A percentile compares a stretch with the other conserved stretches of the same genome.
Conservation (phyloP, 2,329 filamentous ascomycete genomes). For the Xylaria sp. region DNA sequence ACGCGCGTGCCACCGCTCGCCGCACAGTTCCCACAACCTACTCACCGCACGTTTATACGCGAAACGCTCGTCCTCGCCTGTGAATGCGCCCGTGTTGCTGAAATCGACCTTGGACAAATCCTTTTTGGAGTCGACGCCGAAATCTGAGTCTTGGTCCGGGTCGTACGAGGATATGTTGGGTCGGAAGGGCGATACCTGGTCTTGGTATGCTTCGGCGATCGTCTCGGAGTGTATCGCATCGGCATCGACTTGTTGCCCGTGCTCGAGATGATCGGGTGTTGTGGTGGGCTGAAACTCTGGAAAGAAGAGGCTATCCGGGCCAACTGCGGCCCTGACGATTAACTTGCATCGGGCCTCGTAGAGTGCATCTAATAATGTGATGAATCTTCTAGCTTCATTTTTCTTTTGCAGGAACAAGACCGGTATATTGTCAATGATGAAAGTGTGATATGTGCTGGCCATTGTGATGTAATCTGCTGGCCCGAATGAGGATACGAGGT, state of each 20-base stretch:
- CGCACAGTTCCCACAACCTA: constrained; percentile 85
- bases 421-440: constrained; percentile 77
- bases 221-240: constrained; percentile 73
- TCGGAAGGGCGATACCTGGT: constrained; percentile 78
- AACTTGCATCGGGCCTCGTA: constrained; percentile 86
- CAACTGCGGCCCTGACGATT: constrained; percentile 71
- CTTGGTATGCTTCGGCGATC: constrained; percentile 79
- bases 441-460: constrained; percentile 81
- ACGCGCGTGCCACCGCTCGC: constrained; percentile 75
- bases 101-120: constrained; percentile 68
- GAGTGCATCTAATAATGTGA: constrained; percentile 81
- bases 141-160: constrained; percentile 67
- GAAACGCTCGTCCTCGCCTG: constrained; percentile 83
- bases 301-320: constrained; percentile 81
- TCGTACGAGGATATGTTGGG: constrained; percentile 79
- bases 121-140: constrained; percentile 54
- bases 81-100: constrained; percentile 73
- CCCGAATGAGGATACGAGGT: constrained; percentile 75
- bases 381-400: constrained; percentile 83
- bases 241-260: constrained; percentile 44
- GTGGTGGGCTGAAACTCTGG: constrained; percentile 61
- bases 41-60: constrained; percentile 81
- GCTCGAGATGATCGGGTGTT: constrained; percentile 40
- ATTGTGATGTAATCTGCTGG: constrained; percentile 86
- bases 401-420: constrained; percentile 74